Evolutionary conservation across 768 basidiomycete genomes (phyloP), one percentile per base, ranked within the genome.

Genomic region (Pilatotrama ljubarskyi): DNA sequence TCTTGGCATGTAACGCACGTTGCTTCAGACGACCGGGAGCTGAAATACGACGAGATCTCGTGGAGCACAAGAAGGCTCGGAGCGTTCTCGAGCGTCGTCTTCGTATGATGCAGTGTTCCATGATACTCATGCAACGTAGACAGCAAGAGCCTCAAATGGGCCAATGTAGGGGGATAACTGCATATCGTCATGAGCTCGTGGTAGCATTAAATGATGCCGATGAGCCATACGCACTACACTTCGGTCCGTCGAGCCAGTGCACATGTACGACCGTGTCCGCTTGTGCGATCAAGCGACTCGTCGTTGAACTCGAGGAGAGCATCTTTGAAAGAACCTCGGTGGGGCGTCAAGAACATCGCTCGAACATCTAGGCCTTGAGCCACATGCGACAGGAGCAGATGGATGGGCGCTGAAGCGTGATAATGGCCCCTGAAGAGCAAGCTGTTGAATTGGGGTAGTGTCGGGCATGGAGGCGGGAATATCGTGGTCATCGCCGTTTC

Each of bases 391-490:
- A 89, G 70, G 38, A 82, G 79, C 36, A 91, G 76, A 62, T 89
- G 84, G 48, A 93, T 74, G 3, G 88, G 88, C 5, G 88, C 86
- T 3, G 91, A 86, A 18, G 86, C 72, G 51, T 83, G 85, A 68
- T 84, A 88, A 0, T 75, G 59, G 0, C 91, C 91, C 24, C 81
- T 77, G 32, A 92, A 72, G 13, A 92, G 75, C n/a, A 91, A 69
- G 5, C 83, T 79, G 17, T 70, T 73, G 73, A 84, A 89, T 1
- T 64, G 65, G 4, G 89, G 88, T n/a, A 89, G 71, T 8, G 67
- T 46, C 17, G 82, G 80, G 2, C 75, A 75, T 48, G 76, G 70
- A 7, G 68, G 67, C 35, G 81, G 75, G 43, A 81, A 81, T 15
- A 84, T 57, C 36, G 77, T 75, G 59, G 72, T 64, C 72, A 73